These are phyloP conservation scores for Gossypium anomalum DNA, from an alignment of 345 rosid species.

Conservation along the genomic window DNA sequence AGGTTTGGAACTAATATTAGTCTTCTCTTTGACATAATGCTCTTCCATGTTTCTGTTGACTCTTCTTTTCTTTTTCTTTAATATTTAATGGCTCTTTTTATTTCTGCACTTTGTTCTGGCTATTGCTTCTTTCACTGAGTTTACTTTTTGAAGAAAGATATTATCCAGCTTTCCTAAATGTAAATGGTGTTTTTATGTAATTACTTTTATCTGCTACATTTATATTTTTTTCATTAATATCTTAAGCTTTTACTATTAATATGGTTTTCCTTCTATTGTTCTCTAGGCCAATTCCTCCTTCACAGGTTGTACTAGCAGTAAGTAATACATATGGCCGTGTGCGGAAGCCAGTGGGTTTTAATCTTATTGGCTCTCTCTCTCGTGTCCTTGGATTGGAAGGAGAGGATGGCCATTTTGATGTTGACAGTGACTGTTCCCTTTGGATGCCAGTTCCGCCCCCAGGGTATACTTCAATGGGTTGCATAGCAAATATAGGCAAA, in stretches of 20 bases:
- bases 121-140: not conserved
- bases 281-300: conserved; percentile 92
- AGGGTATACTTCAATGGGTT: conserved; percentile 84
- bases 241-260: not conserved
- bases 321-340: conserved; percentile 95
- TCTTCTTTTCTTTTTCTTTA: not conserved
- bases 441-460: conserved; percentile 97
- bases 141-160: not conserved
- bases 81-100: not conserved
- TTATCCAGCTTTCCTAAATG: not conserved
- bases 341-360: conserved; percentile 75
- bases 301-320: conserved; percentile 91
- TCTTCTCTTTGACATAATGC: not conserved
- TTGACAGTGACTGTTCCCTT: conserved; percentile 65
- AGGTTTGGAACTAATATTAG: not conserved
- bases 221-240: not conserved
- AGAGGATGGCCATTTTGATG: conserved; percentile 33
- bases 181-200: not conserved
- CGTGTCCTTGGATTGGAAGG: conserved; percentile 45
- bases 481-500: conserved; percentile 78
- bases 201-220: not conserved
- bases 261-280: conserved; percentile 19
- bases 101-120: not conserved
- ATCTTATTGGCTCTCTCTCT: conserved; percentile 63
- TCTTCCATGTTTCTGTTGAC: not conserved